A percentile compares a stretch with the other conserved stretches of the same genome.
Evolutionary conservation across 2,329 filamentous ascomycete species (phyloP).

Genomic region (Stemphylium vesicarium): DNA sequence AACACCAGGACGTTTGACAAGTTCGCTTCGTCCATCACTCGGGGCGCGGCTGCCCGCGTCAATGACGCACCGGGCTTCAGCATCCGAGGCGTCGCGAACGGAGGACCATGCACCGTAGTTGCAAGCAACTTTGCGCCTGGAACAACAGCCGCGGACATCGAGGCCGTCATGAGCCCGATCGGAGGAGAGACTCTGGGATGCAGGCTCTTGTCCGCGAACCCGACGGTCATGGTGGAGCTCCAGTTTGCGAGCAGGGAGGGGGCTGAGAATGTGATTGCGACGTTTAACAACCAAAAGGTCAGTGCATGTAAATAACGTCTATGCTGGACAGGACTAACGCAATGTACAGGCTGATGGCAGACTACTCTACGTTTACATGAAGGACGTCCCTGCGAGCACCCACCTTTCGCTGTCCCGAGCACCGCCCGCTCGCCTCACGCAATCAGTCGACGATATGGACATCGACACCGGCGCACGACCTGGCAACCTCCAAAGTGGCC

Average conservation of each 20-base stretch:
- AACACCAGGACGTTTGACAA: slow-evolving; percentile 51
- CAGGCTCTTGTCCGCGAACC: slow-evolving; percentile 69
- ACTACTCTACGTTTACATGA: slow-evolving; percentile 74
- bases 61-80: slow-evolving; percentile 60
- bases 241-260: slow-evolving; percentile 74
- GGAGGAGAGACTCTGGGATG: slow-evolving; percentile 71
- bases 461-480: slow-evolving; percentile 42
- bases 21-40: slow-evolving; percentile 47
- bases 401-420: slow-evolving; percentile 41
- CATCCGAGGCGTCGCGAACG: slow-evolving; percentile 70
- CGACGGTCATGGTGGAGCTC: slow-evolving; percentile 79
- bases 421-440: slow-evolving; percentile 25
- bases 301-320: slow-evolving; percentile 35
- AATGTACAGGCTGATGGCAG: slow-evolving; percentile 73
- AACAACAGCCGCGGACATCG: slow-evolving; percentile 81
- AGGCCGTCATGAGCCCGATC: slow-evolving; percentile 79
- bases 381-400: slow-evolving; percentile 52
- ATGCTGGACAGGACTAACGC: slow-evolving; percentile 14
- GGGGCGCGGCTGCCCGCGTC: slow-evolving; percentile 33
- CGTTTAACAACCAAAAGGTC: slow-evolving; percentile 80
- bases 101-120: slow-evolving; percentile 73
- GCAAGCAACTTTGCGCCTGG: slow-evolving; percentile 83
- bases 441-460: slow-evolving; percentile 52
- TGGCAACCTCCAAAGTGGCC: slow-evolving; percentile 52
- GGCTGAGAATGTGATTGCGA: slow-evolving; percentile 75